Evolutionary conservation across 306 rosid species (phyloP), one percentile per base, ranked within the genome.

Genomic region (Prunus dulcis): DNA sequence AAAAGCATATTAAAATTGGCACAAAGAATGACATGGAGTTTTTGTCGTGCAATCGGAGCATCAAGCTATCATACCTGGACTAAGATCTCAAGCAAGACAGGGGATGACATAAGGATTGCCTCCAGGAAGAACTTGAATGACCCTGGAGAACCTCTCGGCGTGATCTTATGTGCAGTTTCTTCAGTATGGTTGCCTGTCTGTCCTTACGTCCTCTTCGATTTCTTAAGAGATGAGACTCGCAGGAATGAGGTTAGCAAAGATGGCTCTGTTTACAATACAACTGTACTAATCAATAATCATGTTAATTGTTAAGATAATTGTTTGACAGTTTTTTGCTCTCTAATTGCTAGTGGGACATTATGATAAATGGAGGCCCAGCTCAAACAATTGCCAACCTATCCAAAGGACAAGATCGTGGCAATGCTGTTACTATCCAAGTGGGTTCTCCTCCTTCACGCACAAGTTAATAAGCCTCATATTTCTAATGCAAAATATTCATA

Each of bases 351-450:
- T 96, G 99, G 99, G 98, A 96, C 72, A 88, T 88, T 41, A 87
- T 96, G 92, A 81, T 90, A 5, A 91, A 73, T 62, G 91, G 92
- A n/a, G 95, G 88, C 5, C n/a, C 86, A 50, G 98, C 89, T 51
- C 89, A 92, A 72, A 74, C 87, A 43, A 84, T 92, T 17, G 97
- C 99, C 49, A 92, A 90, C 85, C 85, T 92, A 55, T 86, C 99
- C 53, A 92, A 96, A 78, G 99, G 99, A 74, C 96, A 96, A 81
- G 99, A 96, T 80, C 83, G 99, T 45, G 98, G 99, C 88, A 96
- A 96, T 82, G 84, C 96, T 23, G 99, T 91, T 43, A 73, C 91
- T 69, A 84, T 96, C 79, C 99, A 96, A 81, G 98, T 92, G 80
- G 84, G 88, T 82, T 76, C 23, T 32, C 66, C 45, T 69, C 45